Base-by-base conservation (phyloP, 495 filamentous ascomycete genomes). In the Ascodesmis nigricans region DNA sequence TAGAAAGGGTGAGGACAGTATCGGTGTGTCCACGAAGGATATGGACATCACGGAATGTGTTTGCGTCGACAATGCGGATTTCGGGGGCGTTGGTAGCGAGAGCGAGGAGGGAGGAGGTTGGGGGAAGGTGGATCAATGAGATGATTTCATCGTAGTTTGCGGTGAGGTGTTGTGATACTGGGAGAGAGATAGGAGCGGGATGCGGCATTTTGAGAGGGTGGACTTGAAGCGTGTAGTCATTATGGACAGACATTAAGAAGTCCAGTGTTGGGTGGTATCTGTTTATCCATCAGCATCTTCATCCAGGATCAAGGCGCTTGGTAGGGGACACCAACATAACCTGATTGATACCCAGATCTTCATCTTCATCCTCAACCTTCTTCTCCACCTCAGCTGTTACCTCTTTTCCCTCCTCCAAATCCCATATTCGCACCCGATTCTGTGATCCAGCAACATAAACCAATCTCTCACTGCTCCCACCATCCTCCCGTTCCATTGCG, bases 71-170 rank as follows among this genome's bases (percentile, higher is more conserved):
- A 35, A 99, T 63, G 22, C 83, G 71, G 21, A 99, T 69, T 30
- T 82, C 79, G 58, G 95, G 87, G 1, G 81, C 79, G 56, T 95
- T 99, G 10, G 84, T 95, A 5, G 83, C 82, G 11, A 99, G 59
- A 17, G 87, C 87, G 44, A 99, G 64, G 34, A 81, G 61, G 14
- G 76, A 81, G 29, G 68, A 67, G 36, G 83, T 71, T 7, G 69
- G 67, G 1, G 82, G 71, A 36, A 92, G 64, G 47, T 81, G 91
- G 16, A 71, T 75, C 15, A 93, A 56, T 44, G 95, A 90, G 44
- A 95, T 90, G 36, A 95, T 82, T 50, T 95, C 87, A 49, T 95
- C 87, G 53, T 95, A 81, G 21, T 87, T 92, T 15, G 90, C 90
- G 13, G 84, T 91, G 42, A 95, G 84, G 11, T 78, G 67, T 37